These are phyloP conservation scores for Butyriboletus loyo DNA, from an alignment of 768 basidiomycete genomes.

Conservation along the genomic window DNA sequence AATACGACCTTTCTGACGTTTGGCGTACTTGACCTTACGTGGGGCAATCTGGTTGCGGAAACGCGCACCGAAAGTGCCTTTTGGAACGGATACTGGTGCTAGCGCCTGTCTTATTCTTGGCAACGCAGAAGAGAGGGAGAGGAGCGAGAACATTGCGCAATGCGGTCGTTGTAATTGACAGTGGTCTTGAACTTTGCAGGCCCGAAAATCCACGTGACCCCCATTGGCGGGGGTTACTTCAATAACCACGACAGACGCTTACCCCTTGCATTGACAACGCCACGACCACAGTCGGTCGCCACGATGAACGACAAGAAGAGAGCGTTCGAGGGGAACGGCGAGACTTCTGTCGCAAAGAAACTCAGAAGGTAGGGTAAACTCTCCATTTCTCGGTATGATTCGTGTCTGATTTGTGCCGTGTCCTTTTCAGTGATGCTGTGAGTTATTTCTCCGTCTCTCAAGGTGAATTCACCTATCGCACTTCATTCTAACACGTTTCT, in stretches of 20 bases:
- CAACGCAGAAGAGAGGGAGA: conserved; percentile 15
- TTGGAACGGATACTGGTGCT: conserved; percentile 10
- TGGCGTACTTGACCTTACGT: conserved; percentile 75
- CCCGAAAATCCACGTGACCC: conserved; percentile 12
- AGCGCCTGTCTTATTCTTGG: conserved; percentile 11
- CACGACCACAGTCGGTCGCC: conserved; percentile 6
- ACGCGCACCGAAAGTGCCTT: conserved; percentile 22
- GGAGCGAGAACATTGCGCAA: conserved; percentile 27
- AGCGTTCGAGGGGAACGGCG: conserved; percentile 52
- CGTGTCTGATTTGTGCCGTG: conserved; percentile 10
- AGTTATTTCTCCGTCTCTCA: conserved; percentile 46
- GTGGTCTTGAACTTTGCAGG: neutral
- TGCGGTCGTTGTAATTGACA: neutral
- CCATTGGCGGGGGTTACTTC: conserved; percentile 16
- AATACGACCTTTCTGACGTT: conserved; percentile 86
- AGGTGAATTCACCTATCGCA: conserved; percentile 69
- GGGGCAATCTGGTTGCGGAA: conserved; percentile 73
- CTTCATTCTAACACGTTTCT: conserved; percentile 58
- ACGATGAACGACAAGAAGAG: conserved; percentile 70
- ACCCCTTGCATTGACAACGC: conserved; percentile 1
- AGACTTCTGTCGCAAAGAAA: conserved; percentile 52
- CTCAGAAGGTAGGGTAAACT: conserved; percentile 52
- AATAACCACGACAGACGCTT: neutral
- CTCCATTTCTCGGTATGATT: conserved; percentile 16
- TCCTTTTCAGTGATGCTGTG: conserved; percentile 58